Evolutionary conservation across 176 grass and related monocot genomes (phyloP), one percentile per base, ranked within the genome.

Genomic region (Zoysia japonica): DNA sequence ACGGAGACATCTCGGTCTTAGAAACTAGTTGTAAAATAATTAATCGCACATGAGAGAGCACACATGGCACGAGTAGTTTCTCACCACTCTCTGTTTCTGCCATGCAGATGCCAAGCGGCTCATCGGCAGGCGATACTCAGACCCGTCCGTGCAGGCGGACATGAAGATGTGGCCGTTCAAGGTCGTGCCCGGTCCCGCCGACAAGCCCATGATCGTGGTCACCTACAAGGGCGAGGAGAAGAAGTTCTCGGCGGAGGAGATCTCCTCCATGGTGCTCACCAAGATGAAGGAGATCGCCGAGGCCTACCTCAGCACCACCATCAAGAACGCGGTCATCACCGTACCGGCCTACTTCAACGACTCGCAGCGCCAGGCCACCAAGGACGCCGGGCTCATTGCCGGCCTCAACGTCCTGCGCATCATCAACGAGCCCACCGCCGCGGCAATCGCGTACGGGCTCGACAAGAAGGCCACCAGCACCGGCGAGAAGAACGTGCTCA

Each of bases 111-210:
- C 85, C 11, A 97, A 94, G 61, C 83, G 94, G 3, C 85, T 97
- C 47, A 97, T 97, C 36, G 94, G 91, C 4, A 74, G 94, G 65
- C 87, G 91, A 16, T 94, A 83, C 83, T 90, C 85, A 8, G 91
- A 97, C 20, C 80, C 89, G 1, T 88, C 91, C 11, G 87, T 97
- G 11, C 89, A 94, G 79, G 78, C 71, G 13, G 91, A 97, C 85
- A 92, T 94, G 87, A 94, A 97, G 63, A 74, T 92, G 65, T 94
- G 94, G 94, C 94, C 94, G 15, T 97, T 94, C 87, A 97, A 88
- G 74, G 85, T 97, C 19, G 43, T 97, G 28, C 78, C 87, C 0
- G 85, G 89, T 16, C 77, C 91, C 7, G 80, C 49, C 45, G 91
- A 92, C 89, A 94, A 92, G 83, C 94, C 94, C 5, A 92, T 88